These are phyloP conservation scores for Fomitopsis serialis DNA, from an alignment of 768 basidiomycete genomes.

Conservation along the genomic window DNA sequence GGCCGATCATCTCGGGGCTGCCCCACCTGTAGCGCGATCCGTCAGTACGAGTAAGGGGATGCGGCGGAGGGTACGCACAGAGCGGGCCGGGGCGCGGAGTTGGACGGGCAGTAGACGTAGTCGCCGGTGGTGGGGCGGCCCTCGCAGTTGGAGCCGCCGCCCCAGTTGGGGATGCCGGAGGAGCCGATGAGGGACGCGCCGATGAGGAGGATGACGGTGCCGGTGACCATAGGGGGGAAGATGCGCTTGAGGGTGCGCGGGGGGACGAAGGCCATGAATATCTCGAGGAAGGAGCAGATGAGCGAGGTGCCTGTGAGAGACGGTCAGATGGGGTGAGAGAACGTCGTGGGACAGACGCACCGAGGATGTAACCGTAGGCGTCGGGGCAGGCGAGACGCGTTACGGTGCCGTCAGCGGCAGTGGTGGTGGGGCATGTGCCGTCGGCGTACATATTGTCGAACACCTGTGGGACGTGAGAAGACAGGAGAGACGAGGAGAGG, in stretches of 20 bases:
- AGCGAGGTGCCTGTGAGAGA: conserved; percentile 56
- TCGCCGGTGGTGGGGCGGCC: conserved; percentile 56
- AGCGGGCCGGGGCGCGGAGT: conserved; percentile 62
- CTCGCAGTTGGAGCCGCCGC: conserved; percentile 70
- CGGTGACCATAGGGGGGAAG: conserved; percentile 81
- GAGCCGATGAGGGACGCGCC: conserved; percentile 72
- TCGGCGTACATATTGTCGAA: conserved; percentile 74
- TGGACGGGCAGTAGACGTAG: conserved; percentile 69
- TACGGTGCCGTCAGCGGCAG: conserved; percentile 51
- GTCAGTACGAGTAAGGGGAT: not conserved
- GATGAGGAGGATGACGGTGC: conserved; percentile 76
- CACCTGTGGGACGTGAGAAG: conserved; percentile 36
- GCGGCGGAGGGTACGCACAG: conserved; percentile 33
- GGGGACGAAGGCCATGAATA: conserved; percentile 73
- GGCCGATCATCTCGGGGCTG: conserved; percentile 76
- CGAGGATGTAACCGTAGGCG: conserved; percentile 74
- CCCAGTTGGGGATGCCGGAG: conserved; percentile 79
- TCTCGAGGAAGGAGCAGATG: conserved; percentile 76
- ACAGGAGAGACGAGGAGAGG: not conserved
- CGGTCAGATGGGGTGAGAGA: not conserved
- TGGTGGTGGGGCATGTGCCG: conserved; percentile 67
- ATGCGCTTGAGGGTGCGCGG: conserved; percentile 54
- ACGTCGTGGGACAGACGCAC: conserved; percentile 34
- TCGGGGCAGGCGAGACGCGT: conserved; percentile 65
- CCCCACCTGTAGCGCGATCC: conserved; percentile 50